Conservation (phyloP, 768 basidiomycete species). For the Phylloporus arenicola region DNA sequence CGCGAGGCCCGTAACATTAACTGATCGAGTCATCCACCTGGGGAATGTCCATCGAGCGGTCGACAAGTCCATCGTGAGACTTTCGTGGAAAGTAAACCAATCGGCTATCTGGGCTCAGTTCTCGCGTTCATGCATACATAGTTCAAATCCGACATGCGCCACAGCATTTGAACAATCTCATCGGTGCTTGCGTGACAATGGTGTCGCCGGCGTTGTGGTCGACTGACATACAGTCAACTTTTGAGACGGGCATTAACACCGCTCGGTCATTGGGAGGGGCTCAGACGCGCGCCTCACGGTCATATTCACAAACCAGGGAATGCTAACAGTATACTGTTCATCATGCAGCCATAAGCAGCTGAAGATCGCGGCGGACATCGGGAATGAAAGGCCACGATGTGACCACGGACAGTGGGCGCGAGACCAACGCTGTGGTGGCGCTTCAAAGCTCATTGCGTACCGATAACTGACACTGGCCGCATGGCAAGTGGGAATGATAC, state of each 20-base stretch:
- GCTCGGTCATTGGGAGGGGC: not conserved
- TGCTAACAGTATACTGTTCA: too few relatives aligned
- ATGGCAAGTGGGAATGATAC: not conserved
- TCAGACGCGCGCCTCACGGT: not conserved
- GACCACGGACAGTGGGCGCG: too few relatives aligned
- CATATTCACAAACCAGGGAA: not conserved
- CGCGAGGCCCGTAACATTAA: not conserved
- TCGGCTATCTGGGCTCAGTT: not conserved
- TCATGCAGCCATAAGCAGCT: too few relatives aligned
- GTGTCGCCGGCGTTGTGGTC: not conserved
- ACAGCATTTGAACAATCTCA: too few relatives aligned
- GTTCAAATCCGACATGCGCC: too few relatives aligned
- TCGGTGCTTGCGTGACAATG: not conserved
- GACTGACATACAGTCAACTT: not conserved
- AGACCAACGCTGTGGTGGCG: not conserved
- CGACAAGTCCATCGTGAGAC: not conserved
- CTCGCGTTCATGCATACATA: not conserved
- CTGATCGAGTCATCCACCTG: not conserved
- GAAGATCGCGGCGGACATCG: too few relatives aligned
- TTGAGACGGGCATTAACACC: not conserved
- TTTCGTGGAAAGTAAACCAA: too few relatives aligned
- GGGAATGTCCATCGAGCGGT: not conserved
- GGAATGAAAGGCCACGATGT: too few relatives aligned
- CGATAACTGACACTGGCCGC: not conserved
- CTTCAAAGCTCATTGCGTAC: not conserved